A percentile compares a stretch with the other conserved stretches of the same genome.
Conservation (phyloP, 352 stramenopile genomes). For the Globisporangium uncinulatum region DNA sequence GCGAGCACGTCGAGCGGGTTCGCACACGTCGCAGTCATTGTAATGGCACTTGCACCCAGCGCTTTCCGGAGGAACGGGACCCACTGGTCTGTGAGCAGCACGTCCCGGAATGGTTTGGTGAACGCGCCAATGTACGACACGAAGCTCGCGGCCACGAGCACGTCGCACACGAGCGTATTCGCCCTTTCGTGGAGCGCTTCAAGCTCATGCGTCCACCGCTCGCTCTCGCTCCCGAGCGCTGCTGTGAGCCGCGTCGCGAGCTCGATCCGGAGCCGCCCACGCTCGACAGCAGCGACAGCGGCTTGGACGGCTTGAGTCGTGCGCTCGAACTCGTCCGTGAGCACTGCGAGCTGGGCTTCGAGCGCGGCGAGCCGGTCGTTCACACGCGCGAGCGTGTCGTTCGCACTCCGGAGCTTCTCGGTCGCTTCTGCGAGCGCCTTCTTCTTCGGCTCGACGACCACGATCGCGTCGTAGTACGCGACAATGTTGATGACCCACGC, state of each 20-base stretch:
- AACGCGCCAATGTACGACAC: slow-evolving; percentile 93
- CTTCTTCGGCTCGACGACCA: slow-evolving; percentile 93
- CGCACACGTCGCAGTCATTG: slow-evolving; percentile 26
- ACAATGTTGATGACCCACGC: slow-evolving; percentile 91
- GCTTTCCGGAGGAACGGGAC: slow-evolving; percentile 79
- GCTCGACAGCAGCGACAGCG: slow-evolving; percentile 84
- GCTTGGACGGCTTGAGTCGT: slow-evolving; percentile 88
- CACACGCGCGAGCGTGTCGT: slow-evolving; percentile 82
- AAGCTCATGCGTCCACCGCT: slow-evolving; percentile 86
- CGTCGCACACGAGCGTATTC: slow-evolving; percentile 84
- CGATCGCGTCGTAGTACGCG: slow-evolving; percentile 92
- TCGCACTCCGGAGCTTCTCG: slow-evolving; percentile 80
- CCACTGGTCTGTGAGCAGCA: slow-evolving; percentile 83
- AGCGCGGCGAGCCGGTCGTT: slow-evolving; percentile 86
- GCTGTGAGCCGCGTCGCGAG: slow-evolving; percentile 89
- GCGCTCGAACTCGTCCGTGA: slow-evolving; percentile 81
- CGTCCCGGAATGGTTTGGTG: slow-evolving; percentile 89
- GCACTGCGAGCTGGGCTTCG: slow-evolving; percentile 76
- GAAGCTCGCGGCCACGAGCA: slow-evolving; percentile 89
- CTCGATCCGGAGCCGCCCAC: slow-evolving; percentile 85
- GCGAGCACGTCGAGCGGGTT: slow-evolving; percentile 73
- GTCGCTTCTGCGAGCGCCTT: slow-evolving; percentile 67
- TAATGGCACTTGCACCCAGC: slow-evolving; percentile 7
- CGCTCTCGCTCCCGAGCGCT: slow-evolving; percentile 92
- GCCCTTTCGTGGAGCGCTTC: slow-evolving; percentile 63